Conservation (phyloP, 2,329 filamentous ascomycete genomes). For the Pseudovirgaria hyperparasitica region DNA sequence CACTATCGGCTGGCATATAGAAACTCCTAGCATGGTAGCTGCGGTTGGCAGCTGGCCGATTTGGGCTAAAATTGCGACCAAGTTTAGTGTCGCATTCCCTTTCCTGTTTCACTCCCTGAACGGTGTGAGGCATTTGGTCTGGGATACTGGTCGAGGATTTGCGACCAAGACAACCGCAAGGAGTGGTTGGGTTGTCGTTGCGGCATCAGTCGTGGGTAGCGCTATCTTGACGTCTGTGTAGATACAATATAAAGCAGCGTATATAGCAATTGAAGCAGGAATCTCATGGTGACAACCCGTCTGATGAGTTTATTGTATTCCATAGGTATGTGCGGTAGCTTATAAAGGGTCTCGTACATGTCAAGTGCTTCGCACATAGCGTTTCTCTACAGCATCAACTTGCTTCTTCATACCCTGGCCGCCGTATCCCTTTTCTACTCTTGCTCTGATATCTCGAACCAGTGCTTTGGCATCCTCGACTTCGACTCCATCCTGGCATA, state of each 20-base stretch:
- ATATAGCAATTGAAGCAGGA: no score
- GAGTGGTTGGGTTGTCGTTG: conserved; percentile 53
- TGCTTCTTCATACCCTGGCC: conserved; percentile 8
- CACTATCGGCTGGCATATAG: conserved; percentile 57
- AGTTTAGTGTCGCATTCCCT: conserved; percentile 46
- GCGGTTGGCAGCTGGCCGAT: conserved; percentile 50
- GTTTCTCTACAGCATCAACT: conserved; percentile 1
- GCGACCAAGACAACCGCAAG: conserved; percentile 51
- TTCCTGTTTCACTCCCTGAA: conserved; percentile 59
- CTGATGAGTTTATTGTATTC: no score
- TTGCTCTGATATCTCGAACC: conserved; percentile 71
- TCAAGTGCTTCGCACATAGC: no score
- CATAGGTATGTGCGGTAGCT: no score
- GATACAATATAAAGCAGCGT: no score
- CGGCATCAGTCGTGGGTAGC: conserved; percentile 35
- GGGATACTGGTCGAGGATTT: conserved; percentile 53
- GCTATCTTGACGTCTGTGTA: no score
- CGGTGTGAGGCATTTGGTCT: conserved; percentile 58
- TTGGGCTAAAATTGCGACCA: conserved; percentile 44
- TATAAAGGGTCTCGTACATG: no score
- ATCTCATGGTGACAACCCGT: no score
- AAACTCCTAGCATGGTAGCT: conserved; percentile 50
- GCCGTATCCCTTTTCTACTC: conserved; percentile 42
- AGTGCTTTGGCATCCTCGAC: conserved; percentile 94
- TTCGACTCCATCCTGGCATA: conserved; percentile 92